Evolutionary conservation across 2,329 filamentous ascomycete genomes (phyloP), one percentile per base, ranked within the genome.

Genomic region (Emergomyces orientalis): DNA sequence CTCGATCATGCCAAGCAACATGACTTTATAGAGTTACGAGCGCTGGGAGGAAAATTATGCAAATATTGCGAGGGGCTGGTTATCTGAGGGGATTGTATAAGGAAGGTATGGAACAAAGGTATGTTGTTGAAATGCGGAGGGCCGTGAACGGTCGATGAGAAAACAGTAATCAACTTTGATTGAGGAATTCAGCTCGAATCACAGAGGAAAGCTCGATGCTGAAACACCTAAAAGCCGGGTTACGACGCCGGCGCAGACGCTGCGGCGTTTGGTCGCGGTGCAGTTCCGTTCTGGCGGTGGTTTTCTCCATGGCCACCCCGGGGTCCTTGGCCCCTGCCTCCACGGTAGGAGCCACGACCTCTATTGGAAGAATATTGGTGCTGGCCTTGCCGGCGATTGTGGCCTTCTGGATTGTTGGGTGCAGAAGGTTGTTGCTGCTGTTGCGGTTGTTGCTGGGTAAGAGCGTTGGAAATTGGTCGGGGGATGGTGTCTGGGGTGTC

Each of bases 401-500:
- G 71, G 32, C 68, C 65, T 62, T 66, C 66, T 61, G 27, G 59
- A 59, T 56, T 66, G 65, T 52, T 67, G 43, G 45, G n/a, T 25
- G 32, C n/a, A 8, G 54, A 56, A 19, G 54, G 2, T 39, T 54
- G 49, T 25, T 65, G 64, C 49, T 64, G 61, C 54, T 56, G 60
- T 56, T 65, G 63, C 55, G 68, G 49, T 51, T 68, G 67, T 30
- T 67, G 69, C 58, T 71, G 72, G 49, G 73, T 70, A n/a, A 77
- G 75, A 30, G 81, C 76, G 73, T 81, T 85, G 62, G 84, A 82
- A 65, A 88, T 84, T 3, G 94, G 94, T 41, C 92, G 87, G 59
- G 95, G 94, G 70, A 99, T 97, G 63, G 84, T 93, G 72, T 99
- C 93, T 0, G 94, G 94, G 66, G 92, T 90, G 66, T 99, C 95